Evolutionary conservation across 441 rosid genomes (phyloP).

Genomic region (Aleurites moluccanus): DNA sequence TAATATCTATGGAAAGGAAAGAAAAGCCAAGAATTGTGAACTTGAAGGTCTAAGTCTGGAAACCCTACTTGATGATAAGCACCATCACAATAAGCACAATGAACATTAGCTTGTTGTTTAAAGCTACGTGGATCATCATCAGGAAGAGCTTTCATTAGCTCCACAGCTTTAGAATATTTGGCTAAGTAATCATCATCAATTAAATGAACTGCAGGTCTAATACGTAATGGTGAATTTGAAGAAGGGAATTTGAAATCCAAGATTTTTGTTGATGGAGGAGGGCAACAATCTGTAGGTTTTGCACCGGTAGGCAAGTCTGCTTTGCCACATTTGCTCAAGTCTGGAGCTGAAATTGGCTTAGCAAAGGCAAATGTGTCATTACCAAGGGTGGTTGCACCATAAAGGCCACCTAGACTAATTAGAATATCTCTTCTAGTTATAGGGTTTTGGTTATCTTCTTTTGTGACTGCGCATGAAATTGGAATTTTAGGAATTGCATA

Average conservation of each 20-base stretch:
- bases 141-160: conserved; percentile 65
- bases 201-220: conserved; percentile 56
- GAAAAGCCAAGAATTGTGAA: conserved; percentile 63
- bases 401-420: conserved; percentile 38
- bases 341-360: conserved; percentile 39
- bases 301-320: conserved; percentile 41
- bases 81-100: conserved; percentile 66
- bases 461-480: conserved; percentile 34
- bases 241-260: conserved; percentile 45
- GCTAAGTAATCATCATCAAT: conserved; percentile 41
- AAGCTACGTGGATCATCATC: conserved; percentile 60
- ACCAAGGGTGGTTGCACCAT: conserved; percentile 14
- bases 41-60: conserved; percentile 51
- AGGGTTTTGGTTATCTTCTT: conserved; percentile 23
- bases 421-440: conserved; percentile 45
- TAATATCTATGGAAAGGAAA: conserved; percentile 61
- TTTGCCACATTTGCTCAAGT: conserved; percentile 36
- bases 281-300: conserved; percentile 50
- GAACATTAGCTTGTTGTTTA: conserved; percentile 56
- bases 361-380: conserved; percentile 30
- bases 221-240: conserved; percentile 28
- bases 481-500: not conserved
- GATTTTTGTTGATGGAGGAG: conserved; percentile 42
- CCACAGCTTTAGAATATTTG: conserved; percentile 49
- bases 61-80: conserved; percentile 58